A percentile compares a stretch with the other conserved stretches of the same genome.
Evolutionary conservation across 2,329 filamentous ascomycete genomes (phyloP).

Genomic region (Curvularia lunata): DNA sequence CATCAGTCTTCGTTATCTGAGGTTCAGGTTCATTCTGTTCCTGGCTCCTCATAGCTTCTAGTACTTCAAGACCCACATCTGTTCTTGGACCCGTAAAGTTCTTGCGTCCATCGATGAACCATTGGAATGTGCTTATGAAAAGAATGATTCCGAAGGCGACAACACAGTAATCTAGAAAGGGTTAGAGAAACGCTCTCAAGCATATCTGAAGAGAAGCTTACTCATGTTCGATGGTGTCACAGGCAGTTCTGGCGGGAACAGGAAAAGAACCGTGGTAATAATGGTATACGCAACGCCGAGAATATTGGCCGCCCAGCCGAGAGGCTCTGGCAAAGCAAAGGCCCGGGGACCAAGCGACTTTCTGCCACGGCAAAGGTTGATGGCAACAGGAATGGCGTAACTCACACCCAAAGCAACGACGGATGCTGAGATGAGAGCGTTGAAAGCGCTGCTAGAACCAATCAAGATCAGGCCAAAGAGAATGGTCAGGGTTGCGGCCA

Average conservation of each 20-base stretch:
- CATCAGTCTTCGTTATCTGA: constrained; percentile 14
- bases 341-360: constrained; percentile 66
- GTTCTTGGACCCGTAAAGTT: constrained; percentile 61
- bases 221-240: constrained; percentile 74
- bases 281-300: constrained; percentile 69
- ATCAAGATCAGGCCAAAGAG: constrained; percentile 74
- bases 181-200: constrained; percentile 18
- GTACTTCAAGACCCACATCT: constrained; percentile 52
- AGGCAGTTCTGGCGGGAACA: constrained; percentile 72
- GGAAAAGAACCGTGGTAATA: constrained; percentile 76
- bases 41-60: constrained; percentile 41
- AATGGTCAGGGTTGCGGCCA: constrained; percentile 66
- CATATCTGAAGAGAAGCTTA: constrained; percentile 41
- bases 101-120: constrained; percentile 66
- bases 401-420: constrained; percentile 75
- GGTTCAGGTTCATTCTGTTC: constrained; percentile 13
- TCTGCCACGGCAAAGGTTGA: constrained; percentile 71
- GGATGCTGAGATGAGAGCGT: constrained; percentile 72
- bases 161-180: constrained; percentile 56
- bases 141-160: constrained; percentile 65
- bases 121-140: constrained; percentile 63
- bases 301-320: constrained; percentile 67
- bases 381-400: constrained; percentile 74
- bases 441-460: constrained; percentile 71
- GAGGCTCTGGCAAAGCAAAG: constrained; percentile 61